Evolutionary conservation across 352 stramenopile species (phyloP), one percentile per base, ranked within the genome.

Genomic region (Phytophthora boehmeriae): DNA sequence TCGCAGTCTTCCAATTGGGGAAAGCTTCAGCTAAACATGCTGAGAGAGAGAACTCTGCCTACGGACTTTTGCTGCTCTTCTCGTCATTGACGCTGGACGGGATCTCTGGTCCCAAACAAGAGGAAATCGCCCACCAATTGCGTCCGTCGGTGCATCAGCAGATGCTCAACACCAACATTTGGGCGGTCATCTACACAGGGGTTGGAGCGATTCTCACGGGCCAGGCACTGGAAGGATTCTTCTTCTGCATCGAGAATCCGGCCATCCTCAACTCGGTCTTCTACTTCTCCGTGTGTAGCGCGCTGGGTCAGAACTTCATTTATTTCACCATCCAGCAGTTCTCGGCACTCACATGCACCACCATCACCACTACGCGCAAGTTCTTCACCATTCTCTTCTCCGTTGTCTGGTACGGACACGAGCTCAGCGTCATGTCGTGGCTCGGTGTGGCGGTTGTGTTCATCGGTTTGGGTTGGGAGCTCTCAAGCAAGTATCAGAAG

Each of bases 381-480:
- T 99, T 99, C 75, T 99, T 99, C 70, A 99, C 95, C 9, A 98
- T 99, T 39, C 76, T 99, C 22, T 93, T 99, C 66, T 99, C 93
- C 19, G 97, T 99, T 14, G 70, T 99, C 17, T 93, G 97, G 73
- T 98, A 98, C 71, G 96, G 96, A 20, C 95, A 99, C 83, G 59
- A 88, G 30, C 89, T 99, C 44, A 93, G 77, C 60, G 56, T 68
- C 54, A 89, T 96, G 78, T 97, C 96, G 69, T 98, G 96, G 96
- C 63, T 88, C 23, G 86, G 90, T 19, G 88, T 98, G 28, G 76
- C 70, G 8, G 78, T 98, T 54, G 96, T 98, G 25, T 98, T 98
- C 78, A 59, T 84, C 45, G 96, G 96, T 11, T 73, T 96, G 19
- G 83, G 86, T 8, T 92, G 83, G 78, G 88, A 96, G 46, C 68